These are phyloP conservation scores for Pseudopyricularia cyperi DNA, from an alignment of 2,329 filamentous ascomycete genomes.

Conservation along the genomic window DNA sequence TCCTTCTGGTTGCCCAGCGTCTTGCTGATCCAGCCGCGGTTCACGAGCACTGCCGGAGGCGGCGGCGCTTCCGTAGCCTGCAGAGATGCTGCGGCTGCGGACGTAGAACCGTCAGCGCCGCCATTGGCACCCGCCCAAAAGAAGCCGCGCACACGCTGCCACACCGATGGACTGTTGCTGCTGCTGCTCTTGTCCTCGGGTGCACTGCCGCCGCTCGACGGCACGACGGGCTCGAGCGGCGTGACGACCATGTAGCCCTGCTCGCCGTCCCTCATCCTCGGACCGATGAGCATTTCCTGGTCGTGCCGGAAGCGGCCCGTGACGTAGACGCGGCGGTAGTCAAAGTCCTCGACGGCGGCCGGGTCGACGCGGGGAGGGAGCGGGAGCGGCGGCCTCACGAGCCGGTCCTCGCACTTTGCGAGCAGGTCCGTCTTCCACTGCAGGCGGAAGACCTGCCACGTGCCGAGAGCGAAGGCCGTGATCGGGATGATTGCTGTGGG, in stretches of 20 bases:
- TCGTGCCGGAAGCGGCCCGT: slow-evolving; percentile 70
- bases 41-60: slow-evolving; percentile 64
- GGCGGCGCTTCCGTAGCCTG: background rate
- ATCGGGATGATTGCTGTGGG: slow-evolving; percentile 65
- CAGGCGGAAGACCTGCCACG: slow-evolving; percentile 90
- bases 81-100: slow-evolving; percentile 13
- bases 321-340: slow-evolving; percentile 74
- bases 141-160: background rate
- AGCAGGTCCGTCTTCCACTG: slow-evolving; percentile 90
- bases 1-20: slow-evolving; percentile 51
- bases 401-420: slow-evolving; percentile 81
- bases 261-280: slow-evolving; percentile 75
- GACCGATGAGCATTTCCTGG: slow-evolving; percentile 91
- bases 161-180: slow-evolving; percentile 6
- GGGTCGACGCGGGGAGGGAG: slow-evolving; percentile 76
- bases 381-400: slow-evolving; percentile 74
- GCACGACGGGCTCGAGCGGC: slow-evolving; percentile 51
- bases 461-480: slow-evolving; percentile 79
- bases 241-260: slow-evolving; percentile 89
- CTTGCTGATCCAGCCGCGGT: slow-evolving; percentile 84
- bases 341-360: slow-evolving; percentile 72
- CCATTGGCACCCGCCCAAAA: background rate
- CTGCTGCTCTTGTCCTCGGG: background rate
- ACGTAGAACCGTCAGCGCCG: background rate
- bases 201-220: background rate